Evolutionary conservation across 2,329 filamentous ascomycete species (phyloP).

Genomic region (Sporothrix pallida): DNA sequence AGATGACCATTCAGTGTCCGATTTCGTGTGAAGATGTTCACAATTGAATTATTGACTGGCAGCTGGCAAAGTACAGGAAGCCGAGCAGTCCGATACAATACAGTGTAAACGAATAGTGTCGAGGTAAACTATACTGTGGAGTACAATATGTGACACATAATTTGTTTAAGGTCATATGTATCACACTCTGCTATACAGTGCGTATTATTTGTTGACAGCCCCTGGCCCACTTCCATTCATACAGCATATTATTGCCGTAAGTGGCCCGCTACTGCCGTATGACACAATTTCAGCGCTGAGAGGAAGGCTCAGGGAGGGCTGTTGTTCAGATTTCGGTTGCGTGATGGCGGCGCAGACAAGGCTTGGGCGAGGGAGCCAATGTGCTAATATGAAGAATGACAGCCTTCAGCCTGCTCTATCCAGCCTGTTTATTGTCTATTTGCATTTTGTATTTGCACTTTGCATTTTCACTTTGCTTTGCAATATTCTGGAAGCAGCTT

Average conservation of each 20-base stretch:
- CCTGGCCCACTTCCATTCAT: slow-evolving; percentile 25
- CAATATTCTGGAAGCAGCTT: background rate
- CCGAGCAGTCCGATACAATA: background rate
- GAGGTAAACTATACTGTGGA: background rate
- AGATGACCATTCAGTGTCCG: background rate
- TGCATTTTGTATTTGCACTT: background rate
- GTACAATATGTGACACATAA: background rate
- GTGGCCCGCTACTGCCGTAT: background rate
- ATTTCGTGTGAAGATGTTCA: slow-evolving; percentile 22
- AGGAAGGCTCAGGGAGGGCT: background rate
- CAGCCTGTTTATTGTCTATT: background rate
- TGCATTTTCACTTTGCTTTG: background rate
- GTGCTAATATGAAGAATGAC: background rate
- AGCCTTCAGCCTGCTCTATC: background rate
- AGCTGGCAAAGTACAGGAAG: slow-evolving; percentile 4
- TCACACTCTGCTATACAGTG: background rate
- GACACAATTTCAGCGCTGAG: background rate
- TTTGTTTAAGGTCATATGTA: background rate
- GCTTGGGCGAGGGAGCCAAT: slow-evolving; percentile 7
- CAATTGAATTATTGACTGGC: background rate
- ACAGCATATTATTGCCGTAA: slow-evolving; percentile 4
- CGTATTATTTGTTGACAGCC: background rate
- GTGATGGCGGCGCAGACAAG: slow-evolving; percentile 7
- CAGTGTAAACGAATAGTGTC: background rate
- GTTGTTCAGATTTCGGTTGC: background rate